Evolutionary conservation across 306 rosid genomes (phyloP).

Genomic region (Pyrus pyrifolia): DNA sequence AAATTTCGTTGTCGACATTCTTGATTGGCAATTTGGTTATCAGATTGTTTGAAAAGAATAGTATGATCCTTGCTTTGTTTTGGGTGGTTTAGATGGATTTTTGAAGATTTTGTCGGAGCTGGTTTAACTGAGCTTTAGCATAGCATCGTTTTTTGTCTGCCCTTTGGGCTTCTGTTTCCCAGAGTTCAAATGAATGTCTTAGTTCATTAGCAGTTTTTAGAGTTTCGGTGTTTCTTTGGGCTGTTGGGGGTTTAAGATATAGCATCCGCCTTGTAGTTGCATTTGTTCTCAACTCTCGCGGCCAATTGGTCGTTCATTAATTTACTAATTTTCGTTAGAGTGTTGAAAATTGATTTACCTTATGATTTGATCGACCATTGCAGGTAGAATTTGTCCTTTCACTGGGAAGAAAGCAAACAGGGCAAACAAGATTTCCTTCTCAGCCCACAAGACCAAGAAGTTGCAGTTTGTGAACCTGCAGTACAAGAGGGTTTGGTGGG

Average conservation of each 20-base stretch:
- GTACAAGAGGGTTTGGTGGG: constrained; percentile 96
- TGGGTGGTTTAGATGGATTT: no score
- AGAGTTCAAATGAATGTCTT: no score
- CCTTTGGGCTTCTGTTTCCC: no score
- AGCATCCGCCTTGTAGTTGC: background rate
- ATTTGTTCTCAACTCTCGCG: background rate
- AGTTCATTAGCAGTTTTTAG: no score
- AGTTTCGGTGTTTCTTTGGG: no score
- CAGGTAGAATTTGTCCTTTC: constrained; percentile 83
- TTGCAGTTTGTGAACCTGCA: constrained; percentile 92
- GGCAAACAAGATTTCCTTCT: constrained; percentile 80
- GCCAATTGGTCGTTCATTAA: background rate
- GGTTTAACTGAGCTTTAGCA: no score
- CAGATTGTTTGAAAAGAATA: no score
- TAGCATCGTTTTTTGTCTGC: no score
- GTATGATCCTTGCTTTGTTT: no score
- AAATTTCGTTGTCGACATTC: no score
- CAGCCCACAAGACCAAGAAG: constrained; percentile 83
- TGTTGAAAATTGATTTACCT: background rate
- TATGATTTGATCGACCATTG: constrained; percentile 1
- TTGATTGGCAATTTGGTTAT: background rate
- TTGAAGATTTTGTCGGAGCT: no score
- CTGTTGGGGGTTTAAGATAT: no score
- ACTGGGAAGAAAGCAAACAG: constrained; percentile 88
- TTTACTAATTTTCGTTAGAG: background rate